Conservation (phyloP, 2,329 filamentous ascomycete species). For the Xylaria sp. region DNA sequence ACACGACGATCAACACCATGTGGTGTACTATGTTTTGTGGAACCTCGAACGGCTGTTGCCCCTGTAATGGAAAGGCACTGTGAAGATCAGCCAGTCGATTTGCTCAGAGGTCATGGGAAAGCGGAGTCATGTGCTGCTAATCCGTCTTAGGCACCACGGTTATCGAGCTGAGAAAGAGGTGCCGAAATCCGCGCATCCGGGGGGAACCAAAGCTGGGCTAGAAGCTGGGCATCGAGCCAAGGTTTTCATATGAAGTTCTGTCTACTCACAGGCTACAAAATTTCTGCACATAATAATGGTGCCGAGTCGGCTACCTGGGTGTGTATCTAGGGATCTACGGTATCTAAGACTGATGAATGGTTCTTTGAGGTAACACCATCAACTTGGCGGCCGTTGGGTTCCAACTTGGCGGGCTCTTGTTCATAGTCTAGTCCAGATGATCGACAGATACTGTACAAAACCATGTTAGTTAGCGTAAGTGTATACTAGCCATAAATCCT, state of each 20-base stretch:
- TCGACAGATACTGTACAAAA: conserved; percentile 1
- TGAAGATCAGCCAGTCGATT: conserved; percentile 20
- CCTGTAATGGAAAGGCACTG: conserved; percentile 9
- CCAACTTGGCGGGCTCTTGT: conserved; percentile 11
- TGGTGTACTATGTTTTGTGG: conserved; percentile 25
- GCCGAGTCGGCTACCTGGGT: neutral
- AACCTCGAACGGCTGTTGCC: conserved; percentile 12
- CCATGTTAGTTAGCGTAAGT: neutral
- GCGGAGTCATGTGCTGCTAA: conserved; percentile 20
- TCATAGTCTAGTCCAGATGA: conserved; percentile 10
- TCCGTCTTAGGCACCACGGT: neutral
- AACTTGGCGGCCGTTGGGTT: conserved; percentile 19
- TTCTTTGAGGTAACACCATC: conserved; percentile 1
- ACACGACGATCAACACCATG: conserved; percentile 17
- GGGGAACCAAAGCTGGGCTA: neutral
- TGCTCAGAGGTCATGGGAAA: conserved; percentile 1
- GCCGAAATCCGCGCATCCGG: conserved; percentile 17
- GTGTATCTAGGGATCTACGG: conserved; percentile 10
- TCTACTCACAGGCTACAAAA: neutral
- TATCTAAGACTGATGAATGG: neutral
- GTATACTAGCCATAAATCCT: conserved; percentile 14
- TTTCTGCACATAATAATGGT: conserved; percentile 3
- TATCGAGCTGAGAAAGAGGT: conserved; percentile 17
- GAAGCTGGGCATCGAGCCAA: neutral
- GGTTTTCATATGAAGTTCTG: neutral